Evolutionary conservation across 2,329 filamentous ascomycete genomes (phyloP).

Genomic region (Fusarium tuaranense): DNA sequence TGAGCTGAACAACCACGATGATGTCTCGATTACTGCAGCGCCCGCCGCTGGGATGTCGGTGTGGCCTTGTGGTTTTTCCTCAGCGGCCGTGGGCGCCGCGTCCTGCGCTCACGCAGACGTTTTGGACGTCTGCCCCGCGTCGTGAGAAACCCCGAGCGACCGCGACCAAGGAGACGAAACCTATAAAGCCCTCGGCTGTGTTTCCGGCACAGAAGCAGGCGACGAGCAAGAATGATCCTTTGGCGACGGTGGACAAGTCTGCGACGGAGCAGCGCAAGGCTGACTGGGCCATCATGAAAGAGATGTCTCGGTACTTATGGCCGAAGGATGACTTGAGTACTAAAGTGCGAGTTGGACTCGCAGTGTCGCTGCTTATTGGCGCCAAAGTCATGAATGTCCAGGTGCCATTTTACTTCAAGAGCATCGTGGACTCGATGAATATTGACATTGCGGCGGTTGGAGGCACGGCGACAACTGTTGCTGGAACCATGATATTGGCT

Average conservation of each 20-base stretch:
- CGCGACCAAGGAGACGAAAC: slow-evolving; percentile 34
- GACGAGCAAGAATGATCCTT: slow-evolving; percentile 46
- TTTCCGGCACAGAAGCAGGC: slow-evolving; percentile 35
- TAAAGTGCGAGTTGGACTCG: slow-evolving; percentile 85
- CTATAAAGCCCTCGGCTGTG: slow-evolving; percentile 35
- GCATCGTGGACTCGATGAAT: slow-evolving; percentile 97
- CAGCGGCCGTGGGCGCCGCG: slow-evolving; percentile 47
- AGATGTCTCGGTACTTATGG: slow-evolving; percentile 97
- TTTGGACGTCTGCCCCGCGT: slow-evolving; percentile 48
- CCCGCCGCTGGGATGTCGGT: slow-evolving; percentile 48
- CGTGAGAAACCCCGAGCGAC: slow-evolving; percentile 42
- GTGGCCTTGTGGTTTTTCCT: slow-evolving; percentile 41
- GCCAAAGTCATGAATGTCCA: slow-evolving; percentile 98
- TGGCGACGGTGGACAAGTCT: slow-evolving; percentile 57
- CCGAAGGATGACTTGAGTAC: slow-evolving; percentile 82
- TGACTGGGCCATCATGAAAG: slow-evolving; percentile 98
- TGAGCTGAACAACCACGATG: slow-evolving; percentile 47
- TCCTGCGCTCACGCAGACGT: slow-evolving; percentile 42
- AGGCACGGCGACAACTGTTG: slow-evolving; percentile 90
- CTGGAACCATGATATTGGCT: slow-evolving; percentile 91
- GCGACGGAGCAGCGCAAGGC: slow-evolving; percentile 93
- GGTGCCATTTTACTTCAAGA: slow-evolving; percentile 99
- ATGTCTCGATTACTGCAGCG: slow-evolving; percentile 52
- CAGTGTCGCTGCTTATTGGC: slow-evolving; percentile 85
- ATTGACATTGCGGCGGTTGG: slow-evolving; percentile 88